These are phyloP conservation scores for Macrophomina tecta DNA, from an alignment of 2,329 filamentous ascomycete genomes.

Conservation along the genomic window DNA sequence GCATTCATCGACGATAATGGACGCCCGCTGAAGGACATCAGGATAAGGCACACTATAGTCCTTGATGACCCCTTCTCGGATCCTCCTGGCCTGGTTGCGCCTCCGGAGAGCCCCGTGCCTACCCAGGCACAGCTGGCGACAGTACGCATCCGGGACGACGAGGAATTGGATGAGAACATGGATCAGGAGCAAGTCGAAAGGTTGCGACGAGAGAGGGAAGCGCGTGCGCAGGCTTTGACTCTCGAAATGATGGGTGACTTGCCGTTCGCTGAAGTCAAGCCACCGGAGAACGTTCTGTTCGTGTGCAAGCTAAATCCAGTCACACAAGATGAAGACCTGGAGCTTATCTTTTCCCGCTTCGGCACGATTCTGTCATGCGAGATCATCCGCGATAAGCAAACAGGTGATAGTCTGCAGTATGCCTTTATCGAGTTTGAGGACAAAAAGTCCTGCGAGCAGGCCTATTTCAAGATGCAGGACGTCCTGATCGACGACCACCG, in stretches of 20 bases:
- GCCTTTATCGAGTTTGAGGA: constrained; percentile 97
- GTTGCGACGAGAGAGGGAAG: constrained; percentile 83
- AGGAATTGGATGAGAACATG: constrained; percentile 76
- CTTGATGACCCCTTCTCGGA: constrained; percentile 93
- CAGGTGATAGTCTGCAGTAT: constrained; percentile 94
- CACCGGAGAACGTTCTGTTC: constrained; percentile 95
- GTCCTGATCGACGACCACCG: constrained; percentile 96
- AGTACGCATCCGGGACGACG: constrained; percentile 89
- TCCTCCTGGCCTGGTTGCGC: constrained; percentile 75
- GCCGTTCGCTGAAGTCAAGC: constrained; percentile 95
- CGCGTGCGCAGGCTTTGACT: constrained; percentile 89
- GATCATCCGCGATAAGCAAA: constrained; percentile 91
- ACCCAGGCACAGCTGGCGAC: constrained; percentile 87
- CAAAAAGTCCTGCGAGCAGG: constrained; percentile 89
- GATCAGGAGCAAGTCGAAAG: constrained; percentile 83
- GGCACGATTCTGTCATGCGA: constrained; percentile 95
- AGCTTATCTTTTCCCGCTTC: constrained; percentile 96
- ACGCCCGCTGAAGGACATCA: constrained; percentile 89
- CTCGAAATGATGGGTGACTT: constrained; percentile 98
- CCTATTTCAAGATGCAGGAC: constrained; percentile 98
- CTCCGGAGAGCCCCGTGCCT: constrained; percentile 79
- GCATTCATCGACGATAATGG: constrained; percentile 87
- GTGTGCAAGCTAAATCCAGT: constrained; percentile 99
- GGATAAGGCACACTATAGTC: constrained; percentile 89
- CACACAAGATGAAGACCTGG: constrained; percentile 90